These are phyloP conservation scores for Lolium multiflorum DNA, from an alignment of 176 grass and related monocot genomes.

Conservation along the genomic window DNA sequence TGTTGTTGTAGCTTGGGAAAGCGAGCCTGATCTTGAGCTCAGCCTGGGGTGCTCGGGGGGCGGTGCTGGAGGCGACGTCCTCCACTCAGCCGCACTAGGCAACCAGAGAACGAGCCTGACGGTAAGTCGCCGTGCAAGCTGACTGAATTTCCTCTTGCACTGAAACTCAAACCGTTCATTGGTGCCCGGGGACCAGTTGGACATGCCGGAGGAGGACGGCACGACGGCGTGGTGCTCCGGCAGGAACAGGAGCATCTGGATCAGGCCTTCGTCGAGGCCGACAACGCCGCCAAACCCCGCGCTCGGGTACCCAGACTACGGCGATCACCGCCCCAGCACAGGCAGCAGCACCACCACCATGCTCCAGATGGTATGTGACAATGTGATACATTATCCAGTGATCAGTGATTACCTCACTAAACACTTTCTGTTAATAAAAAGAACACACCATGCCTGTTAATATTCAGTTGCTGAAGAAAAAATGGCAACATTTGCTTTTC, in stretches of 20 bases:
- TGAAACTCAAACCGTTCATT: background rate
- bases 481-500: background rate
- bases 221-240: background rate
- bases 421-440: too few species aligned
- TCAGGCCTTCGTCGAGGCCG: slow-evolving; percentile 4
- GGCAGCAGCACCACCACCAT: slow-evolving; percentile 2
- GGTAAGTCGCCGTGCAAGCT: background rate
- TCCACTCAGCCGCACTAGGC: too few species aligned
- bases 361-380: slow-evolving; percentile 54
- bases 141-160: background rate
- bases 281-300: background rate
- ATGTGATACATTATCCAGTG: slow-evolving; percentile 29
- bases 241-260: slow-evolving; percentile 33
- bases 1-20: slow-evolving; percentile 43
- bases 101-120: too few species aligned
- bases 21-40: slow-evolving; percentile 64
- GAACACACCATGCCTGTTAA: too few species aligned
- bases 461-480: too few species aligned
- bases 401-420: background rate
- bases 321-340: background rate
- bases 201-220: slow-evolving; percentile 41
- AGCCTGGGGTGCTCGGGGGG: slow-evolving; percentile 51
- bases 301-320: background rate
- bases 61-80: background rate
- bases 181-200: slow-evolving; percentile 17